Percentiles rank a stretch among this genome's conserved stretches.
Evolutionary conservation across 306 rosid genomes (phyloP).

Genomic region (Malus sieversii): DNA sequence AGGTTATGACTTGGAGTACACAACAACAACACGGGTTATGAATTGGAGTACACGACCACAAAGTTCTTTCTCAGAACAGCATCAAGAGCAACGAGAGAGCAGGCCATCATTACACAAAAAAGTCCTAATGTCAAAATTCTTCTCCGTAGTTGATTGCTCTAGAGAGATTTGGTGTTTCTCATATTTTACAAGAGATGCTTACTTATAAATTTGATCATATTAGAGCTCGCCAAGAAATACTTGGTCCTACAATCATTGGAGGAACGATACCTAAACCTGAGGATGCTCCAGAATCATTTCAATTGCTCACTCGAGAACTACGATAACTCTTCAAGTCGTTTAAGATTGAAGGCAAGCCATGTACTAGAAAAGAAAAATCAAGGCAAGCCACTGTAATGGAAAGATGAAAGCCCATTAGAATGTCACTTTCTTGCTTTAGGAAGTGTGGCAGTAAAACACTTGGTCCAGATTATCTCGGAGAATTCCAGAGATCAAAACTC

Average conservation of each 20-base stretch:
- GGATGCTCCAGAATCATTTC: no score
- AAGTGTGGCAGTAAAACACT: background rate
- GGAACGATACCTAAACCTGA: no score
- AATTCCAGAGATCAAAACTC: background rate
- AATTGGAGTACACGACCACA: background rate
- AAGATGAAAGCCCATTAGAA: background rate
- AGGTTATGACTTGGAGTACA: background rate
- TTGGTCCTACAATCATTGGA: no score
- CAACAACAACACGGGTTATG: background rate
- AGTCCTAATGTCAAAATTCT: background rate
- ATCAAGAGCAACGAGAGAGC: background rate
- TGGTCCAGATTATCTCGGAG: background rate
- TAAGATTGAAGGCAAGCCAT: background rate
- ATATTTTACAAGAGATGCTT: no score
- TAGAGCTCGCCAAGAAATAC: no score
- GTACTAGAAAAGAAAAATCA: background rate
- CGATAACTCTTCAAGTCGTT: background rate
- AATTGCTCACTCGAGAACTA: background rate
- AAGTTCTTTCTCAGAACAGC: background rate
- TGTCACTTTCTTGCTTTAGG: background rate
- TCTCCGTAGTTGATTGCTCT: background rate
- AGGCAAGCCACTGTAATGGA: background rate
- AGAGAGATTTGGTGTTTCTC: background rate
- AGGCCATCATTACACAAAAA: background rate
- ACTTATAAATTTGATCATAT: no score